Percentiles rank a stretch among this genome's conserved stretches.
Evolutionary conservation across 495 filamentous ascomycete genomes (phyloP).

Genomic region (Neurospora sp.): DNA sequence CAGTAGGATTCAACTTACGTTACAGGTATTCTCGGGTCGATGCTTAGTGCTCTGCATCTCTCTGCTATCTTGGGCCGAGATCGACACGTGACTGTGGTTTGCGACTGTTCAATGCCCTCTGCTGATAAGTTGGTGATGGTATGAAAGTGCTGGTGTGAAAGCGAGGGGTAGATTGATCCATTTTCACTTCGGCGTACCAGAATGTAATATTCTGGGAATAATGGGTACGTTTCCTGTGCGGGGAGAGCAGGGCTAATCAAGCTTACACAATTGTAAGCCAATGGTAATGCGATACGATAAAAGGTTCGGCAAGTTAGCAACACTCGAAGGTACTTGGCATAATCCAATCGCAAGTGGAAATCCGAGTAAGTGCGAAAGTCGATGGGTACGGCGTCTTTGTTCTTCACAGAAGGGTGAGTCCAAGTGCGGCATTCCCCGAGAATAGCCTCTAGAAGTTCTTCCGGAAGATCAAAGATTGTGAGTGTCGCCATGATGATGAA

Average conservation of each 20-base stretch:
- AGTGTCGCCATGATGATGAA: not conserved
- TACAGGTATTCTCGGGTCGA: not conserved
- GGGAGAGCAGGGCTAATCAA: not conserved
- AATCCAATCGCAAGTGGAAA: not conserved
- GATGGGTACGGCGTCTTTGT: not conserved
- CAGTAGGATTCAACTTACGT: not conserved
- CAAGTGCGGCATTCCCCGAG: not conserved
- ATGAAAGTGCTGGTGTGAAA: not conserved
- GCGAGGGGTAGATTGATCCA: not conserved
- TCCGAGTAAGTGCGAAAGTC: not conserved
- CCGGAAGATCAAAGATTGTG: not conserved
- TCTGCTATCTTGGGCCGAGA: not conserved
- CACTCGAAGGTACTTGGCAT: not conserved
- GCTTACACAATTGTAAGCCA: not conserved
- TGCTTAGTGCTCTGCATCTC: not conserved
- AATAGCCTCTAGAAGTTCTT: not conserved
- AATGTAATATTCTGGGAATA: not conserved
- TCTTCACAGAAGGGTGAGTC: not conserved
- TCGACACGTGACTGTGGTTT: not conserved
- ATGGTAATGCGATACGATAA: not conserved
- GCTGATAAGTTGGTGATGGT: not conserved
- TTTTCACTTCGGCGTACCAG: not conserved
- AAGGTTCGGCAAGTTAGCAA: not conserved
- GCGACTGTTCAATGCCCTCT: not conserved
- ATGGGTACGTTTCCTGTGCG: not conserved